Conservation (phyloP, 495 filamentous ascomycete species). For the Podospora comata region DNA sequence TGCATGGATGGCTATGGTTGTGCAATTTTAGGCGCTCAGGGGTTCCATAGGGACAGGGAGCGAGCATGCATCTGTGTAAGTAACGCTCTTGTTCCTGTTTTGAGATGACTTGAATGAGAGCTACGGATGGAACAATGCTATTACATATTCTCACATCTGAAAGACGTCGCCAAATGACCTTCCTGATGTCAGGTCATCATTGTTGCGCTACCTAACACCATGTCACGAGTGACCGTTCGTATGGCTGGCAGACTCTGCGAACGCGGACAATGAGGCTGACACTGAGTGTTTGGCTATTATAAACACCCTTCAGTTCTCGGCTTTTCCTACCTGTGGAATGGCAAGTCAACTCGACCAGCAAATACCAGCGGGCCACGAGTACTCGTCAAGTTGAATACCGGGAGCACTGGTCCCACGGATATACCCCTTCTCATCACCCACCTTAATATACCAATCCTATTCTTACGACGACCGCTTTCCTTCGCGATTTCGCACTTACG, state of each 20-base stretch:
- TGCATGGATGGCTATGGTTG: not conserved
- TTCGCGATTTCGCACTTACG: not conserved
- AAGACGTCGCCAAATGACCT: not conserved
- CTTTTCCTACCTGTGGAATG: not conserved
- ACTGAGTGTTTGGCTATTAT: not conserved
- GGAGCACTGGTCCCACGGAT: not conserved
- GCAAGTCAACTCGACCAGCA: not conserved
- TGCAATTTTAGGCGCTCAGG: not conserved
- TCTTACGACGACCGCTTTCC: not conserved
- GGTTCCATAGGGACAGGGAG: not conserved
- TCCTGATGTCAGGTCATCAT: not conserved
- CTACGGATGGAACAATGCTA: not conserved
- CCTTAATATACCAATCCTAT: not conserved
- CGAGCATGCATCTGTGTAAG: not conserved
- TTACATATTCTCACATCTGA: not conserved
- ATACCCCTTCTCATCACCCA: not conserved
- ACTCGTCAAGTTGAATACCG: too few species aligned
- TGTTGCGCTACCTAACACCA: too few species aligned
- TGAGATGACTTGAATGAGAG: not conserved
- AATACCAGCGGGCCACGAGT: too few species aligned
- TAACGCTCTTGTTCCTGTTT: not conserved
- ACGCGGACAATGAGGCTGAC: not conserved
- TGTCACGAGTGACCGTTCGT: not conserved
- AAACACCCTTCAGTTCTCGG: not conserved
- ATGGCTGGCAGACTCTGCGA: not conserved